Evolutionary conservation across 768 basidiomycete genomes (phyloP).

Genomic region (Clitopilus passeckerianus): DNA sequence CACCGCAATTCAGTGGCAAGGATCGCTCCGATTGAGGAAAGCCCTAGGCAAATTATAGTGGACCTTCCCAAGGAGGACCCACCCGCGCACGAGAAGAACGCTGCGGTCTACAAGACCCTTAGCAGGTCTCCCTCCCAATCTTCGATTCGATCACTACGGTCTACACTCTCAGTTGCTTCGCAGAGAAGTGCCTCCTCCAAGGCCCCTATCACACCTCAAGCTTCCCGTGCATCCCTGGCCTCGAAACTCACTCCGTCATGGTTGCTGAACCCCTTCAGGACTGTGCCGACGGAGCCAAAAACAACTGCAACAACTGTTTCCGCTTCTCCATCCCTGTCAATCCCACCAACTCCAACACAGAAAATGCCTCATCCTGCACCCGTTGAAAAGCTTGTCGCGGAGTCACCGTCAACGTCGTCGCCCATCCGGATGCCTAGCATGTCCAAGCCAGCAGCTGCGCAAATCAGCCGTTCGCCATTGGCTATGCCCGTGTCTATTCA

Average conservation of each 20-base stretch:
- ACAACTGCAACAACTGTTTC: constrained; percentile 52
- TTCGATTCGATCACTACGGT: constrained; percentile 55
- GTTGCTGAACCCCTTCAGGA: constrained; percentile 75
- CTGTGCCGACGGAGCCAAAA: constrained; percentile 57
- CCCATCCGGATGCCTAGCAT: constrained; percentile 28
- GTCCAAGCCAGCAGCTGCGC: constrained; percentile 27
- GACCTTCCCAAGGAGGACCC: constrained; percentile 49
- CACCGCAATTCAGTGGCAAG: constrained; percentile 47
- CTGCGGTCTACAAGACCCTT: constrained; percentile 24
- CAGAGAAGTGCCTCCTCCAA: constrained; percentile 26
- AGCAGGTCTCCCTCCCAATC: constrained; percentile 65
- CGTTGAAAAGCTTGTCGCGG: constrained; percentile 2
- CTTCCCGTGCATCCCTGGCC: constrained; percentile 30
- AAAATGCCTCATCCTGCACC: background rate
- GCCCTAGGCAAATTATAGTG: constrained; percentile 43
- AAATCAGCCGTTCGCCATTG: constrained; percentile 25
- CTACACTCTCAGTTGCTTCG: constrained; percentile 41
- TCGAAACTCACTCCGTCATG: constrained; percentile 75
- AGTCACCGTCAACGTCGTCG: constrained; percentile 20
- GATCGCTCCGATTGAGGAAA: constrained; percentile 72
- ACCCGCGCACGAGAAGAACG: constrained; percentile 10
- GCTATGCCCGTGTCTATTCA: constrained; percentile 39
- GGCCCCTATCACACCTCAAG: constrained; percentile 20
- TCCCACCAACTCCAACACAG: constrained; percentile 12
- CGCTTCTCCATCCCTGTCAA: constrained; percentile 27